Conservation (phyloP, 495 filamentous ascomycete genomes). For the Bacidia gigantensis region DNA sequence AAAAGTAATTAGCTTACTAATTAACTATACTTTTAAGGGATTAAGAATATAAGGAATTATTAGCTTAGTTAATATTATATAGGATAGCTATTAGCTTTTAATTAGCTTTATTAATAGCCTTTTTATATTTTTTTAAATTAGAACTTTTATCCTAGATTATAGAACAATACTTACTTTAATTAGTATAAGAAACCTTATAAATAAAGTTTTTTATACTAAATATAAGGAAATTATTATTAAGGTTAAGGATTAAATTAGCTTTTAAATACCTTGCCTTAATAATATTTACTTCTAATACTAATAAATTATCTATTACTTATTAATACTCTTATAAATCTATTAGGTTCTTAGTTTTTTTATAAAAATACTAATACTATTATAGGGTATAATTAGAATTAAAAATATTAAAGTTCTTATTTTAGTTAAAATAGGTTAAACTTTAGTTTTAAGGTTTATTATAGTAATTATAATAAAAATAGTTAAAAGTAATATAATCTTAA, state of each 20-base stretch:
- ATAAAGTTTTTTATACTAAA: too few relatives aligned
- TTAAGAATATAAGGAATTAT: not conserved
- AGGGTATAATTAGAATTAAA: too few relatives aligned
- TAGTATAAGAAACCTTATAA: too few relatives aligned
- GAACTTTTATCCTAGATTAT: not conserved
- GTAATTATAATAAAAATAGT: not conserved
- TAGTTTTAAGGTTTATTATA: not conserved
- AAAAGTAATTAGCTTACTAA: not conserved
- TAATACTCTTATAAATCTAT: too few relatives aligned
- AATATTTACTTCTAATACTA: too few relatives aligned
- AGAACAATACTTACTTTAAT: too few relatives aligned
- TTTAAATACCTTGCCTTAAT: too few relatives aligned
- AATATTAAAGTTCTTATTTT: not conserved
- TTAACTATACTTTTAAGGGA: not conserved
- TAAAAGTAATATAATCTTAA: not conserved
- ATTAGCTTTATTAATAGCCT: not conserved
- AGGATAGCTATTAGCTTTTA: not conserved
- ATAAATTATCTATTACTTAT: too few relatives aligned
- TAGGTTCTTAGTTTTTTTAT: not conserved
- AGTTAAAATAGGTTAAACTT: not conserved
- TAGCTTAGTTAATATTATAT: not conserved
- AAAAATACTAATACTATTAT: not conserved
- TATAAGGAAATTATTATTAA: too few relatives aligned
- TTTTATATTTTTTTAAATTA: not conserved
- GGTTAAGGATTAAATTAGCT: too few relatives aligned